A percentile compares a stretch with the other conserved stretches of the same genome.
These are phyloP conservation scores for Fomitopsis pinicola DNA, from an alignment of 1,284 basidiomycete species.

Conservation along the genomic window DNA sequence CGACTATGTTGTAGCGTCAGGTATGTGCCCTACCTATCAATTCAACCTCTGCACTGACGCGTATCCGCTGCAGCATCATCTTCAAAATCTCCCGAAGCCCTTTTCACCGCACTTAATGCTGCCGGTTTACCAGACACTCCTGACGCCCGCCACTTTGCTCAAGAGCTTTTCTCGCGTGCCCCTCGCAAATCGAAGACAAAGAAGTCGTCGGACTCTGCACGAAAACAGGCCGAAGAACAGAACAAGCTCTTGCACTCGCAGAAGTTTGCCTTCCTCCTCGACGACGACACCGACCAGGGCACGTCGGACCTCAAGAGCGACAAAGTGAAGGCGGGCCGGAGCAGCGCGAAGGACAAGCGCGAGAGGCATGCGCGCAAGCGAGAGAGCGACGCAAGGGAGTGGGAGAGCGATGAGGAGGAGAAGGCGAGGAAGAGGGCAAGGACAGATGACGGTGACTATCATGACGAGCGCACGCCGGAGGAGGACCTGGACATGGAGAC, in stretches of 20 bases:
- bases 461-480: constrained; percentile 31
- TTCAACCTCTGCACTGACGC: constrained; percentile 7
- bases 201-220: constrained; percentile 45
- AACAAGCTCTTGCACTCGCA: constrained; percentile 66
- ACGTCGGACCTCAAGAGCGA: constrained; percentile 45
- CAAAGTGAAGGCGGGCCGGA: constrained; percentile 33
- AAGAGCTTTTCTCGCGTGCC: constrained; percentile 71
- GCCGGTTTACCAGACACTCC: constrained; percentile 79
- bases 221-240: constrained; percentile 67
- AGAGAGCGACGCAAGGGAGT: constrained; percentile 74
- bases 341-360: constrained; percentile 42
- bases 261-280: constrained; percentile 76
- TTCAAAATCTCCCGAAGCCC: constrained; percentile 74
- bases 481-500: constrained; percentile 43
- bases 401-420: constrained; percentile 88
- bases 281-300: constrained; percentile 52
- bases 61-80: constrained; percentile 55
- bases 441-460: constrained; percentile 35
- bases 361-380: constrained; percentile 74
- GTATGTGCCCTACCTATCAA: constrained; percentile 35
- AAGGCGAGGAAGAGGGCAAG: constrained; percentile 63
- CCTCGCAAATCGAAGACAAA: constrained; percentile 75
- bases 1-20: constrained; percentile 83
- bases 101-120: constrained; percentile 71
- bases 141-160: constrained; percentile 77